phyloP scores from a whole-genome alignment of 208 protist species.

The Phytomonas francai region DNA sequence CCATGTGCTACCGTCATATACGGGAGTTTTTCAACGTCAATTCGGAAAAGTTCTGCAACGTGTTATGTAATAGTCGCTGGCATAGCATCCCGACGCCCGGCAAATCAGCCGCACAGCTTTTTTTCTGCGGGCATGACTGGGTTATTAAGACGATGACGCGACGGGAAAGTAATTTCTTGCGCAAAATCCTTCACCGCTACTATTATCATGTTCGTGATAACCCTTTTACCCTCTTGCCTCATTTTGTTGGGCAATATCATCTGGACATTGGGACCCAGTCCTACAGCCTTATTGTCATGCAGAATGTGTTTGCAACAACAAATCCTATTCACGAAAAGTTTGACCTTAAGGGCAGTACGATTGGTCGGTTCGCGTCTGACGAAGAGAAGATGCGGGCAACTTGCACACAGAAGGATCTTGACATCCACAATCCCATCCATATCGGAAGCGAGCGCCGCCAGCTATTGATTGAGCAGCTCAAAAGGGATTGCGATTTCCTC shows the following conservation, averaged over 20 bases:
- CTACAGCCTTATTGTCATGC: slow-evolving; percentile 89
- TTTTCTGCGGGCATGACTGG: slow-evolving; percentile 89
- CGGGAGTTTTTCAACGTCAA: slow-evolving; percentile 83
- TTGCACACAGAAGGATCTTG: slow-evolving; percentile 89
- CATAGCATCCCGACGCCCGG: slow-evolving; percentile 84
- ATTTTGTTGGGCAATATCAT: slow-evolving; percentile 88
- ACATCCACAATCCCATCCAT: slow-evolving; percentile 79
- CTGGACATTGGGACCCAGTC: slow-evolving; percentile 56
- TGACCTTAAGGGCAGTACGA: slow-evolving; percentile 92
- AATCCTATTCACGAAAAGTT: slow-evolving; percentile 90
- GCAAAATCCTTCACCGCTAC: slow-evolving; percentile 84
- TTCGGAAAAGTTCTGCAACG: slow-evolving; percentile 58
- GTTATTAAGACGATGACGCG: slow-evolving; percentile 92
- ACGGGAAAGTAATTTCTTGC: slow-evolving; percentile 84
- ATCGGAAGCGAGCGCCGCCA: slow-evolving; percentile 47
- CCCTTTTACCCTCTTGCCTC: slow-evolving; percentile 82
- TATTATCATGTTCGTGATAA: slow-evolving; percentile 88
- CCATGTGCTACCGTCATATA: slow-evolving; percentile 88
- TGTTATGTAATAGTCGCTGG: slow-evolving; percentile 68
- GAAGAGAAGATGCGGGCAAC: slow-evolving; percentile 72
- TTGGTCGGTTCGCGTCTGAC: slow-evolving; percentile 79
- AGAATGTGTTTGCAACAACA: slow-evolving; percentile 90
- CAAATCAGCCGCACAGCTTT: slow-evolving; percentile 86
- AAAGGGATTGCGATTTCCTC: slow-evolving; percentile 85
- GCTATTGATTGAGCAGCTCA: slow-evolving; percentile 82